phyloP scores from a whole-genome alignment of 2,329 filamentous ascomycete genomes.

The Pyrenophora graminea region DNA sequence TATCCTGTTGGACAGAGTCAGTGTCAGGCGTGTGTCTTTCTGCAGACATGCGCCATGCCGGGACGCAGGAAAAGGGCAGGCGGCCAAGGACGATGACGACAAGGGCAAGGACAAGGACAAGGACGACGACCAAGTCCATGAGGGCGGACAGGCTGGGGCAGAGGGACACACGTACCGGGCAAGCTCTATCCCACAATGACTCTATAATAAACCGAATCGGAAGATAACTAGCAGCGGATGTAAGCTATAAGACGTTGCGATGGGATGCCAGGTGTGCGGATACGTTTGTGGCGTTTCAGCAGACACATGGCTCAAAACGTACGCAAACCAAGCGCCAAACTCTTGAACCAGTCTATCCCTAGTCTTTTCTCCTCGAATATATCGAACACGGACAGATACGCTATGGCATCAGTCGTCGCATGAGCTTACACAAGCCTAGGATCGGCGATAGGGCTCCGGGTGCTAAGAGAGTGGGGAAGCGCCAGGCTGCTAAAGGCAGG shows the following conservation, averaged over 20 bases:
- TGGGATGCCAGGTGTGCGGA: slow-evolving; percentile 5
- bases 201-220: slow-evolving; percentile 32
- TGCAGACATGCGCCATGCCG: not conserved
- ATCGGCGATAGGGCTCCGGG: slow-evolving; percentile 37
- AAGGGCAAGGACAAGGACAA: not conserved
- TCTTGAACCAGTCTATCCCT: slow-evolving; percentile 51
- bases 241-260: slow-evolving; percentile 24
- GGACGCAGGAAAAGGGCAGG: not conserved
- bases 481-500: slow-evolving; percentile 42
- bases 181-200: slow-evolving; percentile 33
- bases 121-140: not conserved
- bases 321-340: slow-evolving; percentile 46
- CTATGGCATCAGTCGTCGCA: slow-evolving; percentile 45
- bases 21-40: slow-evolving; percentile 9
- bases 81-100: too few relatives aligned
- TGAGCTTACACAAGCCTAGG: slow-evolving; percentile 35
- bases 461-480: slow-evolving; percentile 44
- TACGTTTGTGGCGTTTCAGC: slow-evolving; percentile 11
- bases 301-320: slow-evolving; percentile 41
- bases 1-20: slow-evolving; percentile 27
- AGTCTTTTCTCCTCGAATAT: slow-evolving; percentile 45
- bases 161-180: slow-evolving; percentile 27
- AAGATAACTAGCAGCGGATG: slow-evolving; percentile 33
- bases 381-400: slow-evolving; percentile 42
- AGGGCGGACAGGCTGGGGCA: not conserved